Evolutionary conservation across 192 early-diverging fungal species (phyloP), one percentile per base, ranked within the genome.

Genomic region (Umbelopsis ramanniana): DNA sequence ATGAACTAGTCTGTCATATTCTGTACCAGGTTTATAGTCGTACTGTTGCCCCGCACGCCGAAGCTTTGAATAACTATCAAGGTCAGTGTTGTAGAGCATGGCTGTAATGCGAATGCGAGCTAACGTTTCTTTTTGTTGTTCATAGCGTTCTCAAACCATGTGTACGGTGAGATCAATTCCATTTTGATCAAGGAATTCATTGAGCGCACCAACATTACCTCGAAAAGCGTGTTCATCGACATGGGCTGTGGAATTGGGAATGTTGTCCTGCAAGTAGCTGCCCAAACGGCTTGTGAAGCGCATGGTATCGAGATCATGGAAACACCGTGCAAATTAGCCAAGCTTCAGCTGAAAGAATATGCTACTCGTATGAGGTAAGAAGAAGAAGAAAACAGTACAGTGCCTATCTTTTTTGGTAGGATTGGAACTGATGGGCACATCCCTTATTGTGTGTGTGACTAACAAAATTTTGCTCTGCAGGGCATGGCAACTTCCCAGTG

Each of bases 241-340:
- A 83, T 99, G 78, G 96, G 93, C 0, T 93, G 92, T 76, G 97
- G 97, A 19, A 95, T 96, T 77, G 97, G 96, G 26, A 98, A 97
- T 83, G 96, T 98, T 3, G 95, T 98, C 15, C 81, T 99, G 37
- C 97, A 99, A 80, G 93, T 98, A 9, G 96, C 95, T 10, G 93
- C 95, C 14, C 90, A 97, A 69, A 90, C 89, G 11, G 91, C 93
- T 0, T 95, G 94, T 71, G 86, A 89, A 35, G 82, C 90, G 1
- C 87, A 88, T 71, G 97, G 97, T 2, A 90, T 99, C 52, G 97
- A 99, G 80, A 90, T 97, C 37, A 96, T 96, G 90, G 84, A 92
- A 37, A 95, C 88, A 8, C 95, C 96, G 6, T 87, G 88, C 45
- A 83, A 89, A 52, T 86, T 97, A 46, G 95, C 95, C 11, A 83